A percentile compares a stretch with the other conserved stretches of the same genome.
Conservation (phyloP, 2,329 filamentous ascomycete genomes). For the Rhynchosporium secalis region DNA sequence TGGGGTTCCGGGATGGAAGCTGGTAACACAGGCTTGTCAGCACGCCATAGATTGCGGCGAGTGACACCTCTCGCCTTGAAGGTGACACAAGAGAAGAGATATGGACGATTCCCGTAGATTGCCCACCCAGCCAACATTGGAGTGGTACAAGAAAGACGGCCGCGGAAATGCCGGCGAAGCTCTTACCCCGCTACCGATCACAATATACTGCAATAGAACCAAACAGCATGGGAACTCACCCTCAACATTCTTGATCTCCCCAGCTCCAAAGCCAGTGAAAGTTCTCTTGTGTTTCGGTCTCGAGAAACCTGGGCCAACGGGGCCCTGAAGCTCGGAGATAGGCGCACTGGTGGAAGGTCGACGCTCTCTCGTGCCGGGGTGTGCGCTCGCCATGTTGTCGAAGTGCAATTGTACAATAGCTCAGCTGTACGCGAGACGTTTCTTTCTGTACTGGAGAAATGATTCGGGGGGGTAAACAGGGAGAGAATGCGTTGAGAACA, state of each 20-base stretch:
- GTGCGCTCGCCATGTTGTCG: constrained; percentile 10
- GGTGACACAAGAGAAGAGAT: background rate
- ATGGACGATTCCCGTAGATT: background rate
- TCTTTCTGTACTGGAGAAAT: background rate
- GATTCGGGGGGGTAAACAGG: background rate
- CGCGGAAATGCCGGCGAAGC: background rate
- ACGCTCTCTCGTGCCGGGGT: constrained; percentile 57
- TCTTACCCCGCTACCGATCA: background rate
- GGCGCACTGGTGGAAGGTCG: constrained; percentile 80
- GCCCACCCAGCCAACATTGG: too few relatives aligned
- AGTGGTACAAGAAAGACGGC: background rate
- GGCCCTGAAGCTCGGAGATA: constrained; percentile 81
- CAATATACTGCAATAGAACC: background rate
- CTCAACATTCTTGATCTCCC: constrained; percentile 92
- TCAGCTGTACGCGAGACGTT: background rate
- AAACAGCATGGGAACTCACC: constrained; percentile 51
- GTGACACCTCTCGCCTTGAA: background rate
- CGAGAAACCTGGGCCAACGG: constrained; percentile 80
- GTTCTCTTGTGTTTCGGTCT: constrained; percentile 96
- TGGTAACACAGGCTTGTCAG: constrained; percentile 36
- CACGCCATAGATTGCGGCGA: background rate
- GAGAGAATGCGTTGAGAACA: constrained; percentile 7
- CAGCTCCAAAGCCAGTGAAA: constrained; percentile 87
- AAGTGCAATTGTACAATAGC: background rate
- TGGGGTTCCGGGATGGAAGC: constrained; percentile 84